Evolutionary conservation across 345 rosid genomes (phyloP).

Genomic region (Hibiscus tridactylites): DNA sequence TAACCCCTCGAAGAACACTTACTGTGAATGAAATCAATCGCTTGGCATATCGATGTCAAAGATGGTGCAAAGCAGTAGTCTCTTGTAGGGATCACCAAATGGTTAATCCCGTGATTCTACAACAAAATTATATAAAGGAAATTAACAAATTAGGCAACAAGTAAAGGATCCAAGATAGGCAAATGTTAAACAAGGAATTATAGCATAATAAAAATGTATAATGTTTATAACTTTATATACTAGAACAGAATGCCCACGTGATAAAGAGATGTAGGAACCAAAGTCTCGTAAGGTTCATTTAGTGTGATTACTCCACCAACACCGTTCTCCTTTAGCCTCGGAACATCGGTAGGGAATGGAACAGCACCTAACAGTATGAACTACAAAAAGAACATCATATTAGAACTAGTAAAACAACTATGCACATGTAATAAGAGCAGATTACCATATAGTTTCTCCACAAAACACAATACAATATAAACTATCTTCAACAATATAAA

Average conservation of each 20-base stretch:
- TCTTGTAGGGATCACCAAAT: constrained; percentile 92
- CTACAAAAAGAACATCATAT: constrained; percentile 18
- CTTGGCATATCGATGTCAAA: constrained; percentile 63
- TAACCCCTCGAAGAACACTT: constrained; percentile 9
- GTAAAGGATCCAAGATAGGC: neutral
- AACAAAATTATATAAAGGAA: constrained; percentile 11
- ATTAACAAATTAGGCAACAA: neutral
- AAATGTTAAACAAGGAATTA: neutral
- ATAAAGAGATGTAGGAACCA: constrained; percentile 76
- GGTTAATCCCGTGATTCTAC: constrained; percentile 72
- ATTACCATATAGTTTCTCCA: neutral
- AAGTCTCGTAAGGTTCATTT: constrained; percentile 77
- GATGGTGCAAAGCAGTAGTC: constrained; percentile 98
- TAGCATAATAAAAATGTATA: neutral
- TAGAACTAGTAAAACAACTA: neutral
- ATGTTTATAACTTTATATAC: too few species aligned
- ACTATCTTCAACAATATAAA: neutral
- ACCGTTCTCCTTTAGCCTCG: constrained; percentile 59
- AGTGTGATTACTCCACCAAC: constrained; percentile 70
- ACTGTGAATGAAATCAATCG: constrained; percentile 83
- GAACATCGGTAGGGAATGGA: constrained; percentile 74
- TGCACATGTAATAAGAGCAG: neutral
- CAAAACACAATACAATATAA: neutral
- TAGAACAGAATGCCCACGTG: constrained; percentile 23
- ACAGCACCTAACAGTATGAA: constrained; percentile 74